Percentiles rank a stretch among this genome's conserved stretches.
Conservation (phyloP, 2,329 filamentous ascomycete genomes). For the Onygena corvina region DNA sequence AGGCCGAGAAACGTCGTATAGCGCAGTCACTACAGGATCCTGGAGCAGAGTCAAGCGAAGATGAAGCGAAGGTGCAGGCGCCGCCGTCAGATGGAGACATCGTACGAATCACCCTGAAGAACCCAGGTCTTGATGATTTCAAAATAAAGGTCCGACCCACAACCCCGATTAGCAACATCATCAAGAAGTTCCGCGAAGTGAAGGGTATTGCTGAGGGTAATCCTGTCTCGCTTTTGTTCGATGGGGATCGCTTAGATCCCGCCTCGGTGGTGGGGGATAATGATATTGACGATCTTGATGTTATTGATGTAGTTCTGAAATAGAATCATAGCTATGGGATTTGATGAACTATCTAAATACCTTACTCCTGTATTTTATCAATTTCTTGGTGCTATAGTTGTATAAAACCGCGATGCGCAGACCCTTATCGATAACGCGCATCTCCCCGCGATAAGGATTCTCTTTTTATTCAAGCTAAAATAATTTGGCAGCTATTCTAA, state of each 20-base stretch:
- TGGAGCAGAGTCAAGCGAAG: slow-evolving; percentile 12
- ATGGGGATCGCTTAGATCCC: slow-evolving; percentile 59
- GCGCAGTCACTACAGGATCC: slow-evolving; percentile 16
- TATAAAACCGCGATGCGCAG: neutral
- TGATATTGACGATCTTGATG: slow-evolving; percentile 63
- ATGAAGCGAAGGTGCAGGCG: slow-evolving; percentile 18
- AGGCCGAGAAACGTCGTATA: slow-evolving; percentile 20
- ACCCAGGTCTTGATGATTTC: slow-evolving; percentile 40
- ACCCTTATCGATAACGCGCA: neutral
- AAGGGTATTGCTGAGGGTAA: slow-evolving; percentile 42
- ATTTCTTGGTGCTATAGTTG: neutral
- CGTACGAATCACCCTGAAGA: slow-evolving; percentile 41
- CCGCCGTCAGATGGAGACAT: slow-evolving; percentile 12
- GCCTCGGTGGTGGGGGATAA: slow-evolving; percentile 50
- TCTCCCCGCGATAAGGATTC: slow-evolving; percentile 6
- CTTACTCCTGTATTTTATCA: neutral
- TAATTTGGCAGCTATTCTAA: neutral
- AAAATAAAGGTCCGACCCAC: slow-evolving; percentile 34
- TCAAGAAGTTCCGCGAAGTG: slow-evolving; percentile 48
- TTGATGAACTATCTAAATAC: neutral
- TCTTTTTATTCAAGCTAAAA: neutral
- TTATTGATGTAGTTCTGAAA: slow-evolving; percentile 60
- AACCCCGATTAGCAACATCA: slow-evolving; percentile 51
- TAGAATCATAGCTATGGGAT: slow-evolving; percentile 19
- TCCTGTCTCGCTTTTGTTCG: slow-evolving; percentile 54